Conservation (phyloP, 1,139 yeast genomes). For the Meyerozyma smithsonii region DNA sequence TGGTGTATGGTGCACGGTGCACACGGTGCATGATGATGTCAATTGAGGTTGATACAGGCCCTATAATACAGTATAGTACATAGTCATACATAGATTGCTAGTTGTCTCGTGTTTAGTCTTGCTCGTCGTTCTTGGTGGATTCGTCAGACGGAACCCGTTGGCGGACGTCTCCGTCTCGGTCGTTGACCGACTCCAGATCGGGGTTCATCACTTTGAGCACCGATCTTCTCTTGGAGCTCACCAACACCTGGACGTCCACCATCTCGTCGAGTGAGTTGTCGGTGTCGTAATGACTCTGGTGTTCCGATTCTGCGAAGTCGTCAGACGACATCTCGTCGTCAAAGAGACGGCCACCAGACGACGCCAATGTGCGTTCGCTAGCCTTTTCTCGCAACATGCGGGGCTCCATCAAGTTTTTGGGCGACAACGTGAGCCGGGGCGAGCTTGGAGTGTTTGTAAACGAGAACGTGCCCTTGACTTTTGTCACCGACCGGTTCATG, state of each 20-base stretch:
- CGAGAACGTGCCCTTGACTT: constrained; percentile 20
- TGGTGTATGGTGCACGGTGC: not conserved
- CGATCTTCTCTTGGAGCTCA: constrained; percentile 64
- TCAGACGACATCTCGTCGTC: constrained; percentile 5
- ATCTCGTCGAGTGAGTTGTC: constrained; percentile 36
- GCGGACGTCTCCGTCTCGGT: not conserved
- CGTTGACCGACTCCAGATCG: not conserved
- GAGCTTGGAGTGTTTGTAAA: constrained; percentile 14
- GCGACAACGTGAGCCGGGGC: constrained; percentile 7
- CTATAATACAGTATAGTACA: not conserved
- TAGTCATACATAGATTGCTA: not conserved
- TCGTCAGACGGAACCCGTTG: constrained; percentile 3
- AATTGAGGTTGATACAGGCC: no score
- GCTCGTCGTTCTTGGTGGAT: not conserved
- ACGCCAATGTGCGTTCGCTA: not conserved
- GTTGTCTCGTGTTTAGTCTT: not conserved
- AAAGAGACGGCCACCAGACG: not conserved
- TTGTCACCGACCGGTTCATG: constrained; percentile 21
- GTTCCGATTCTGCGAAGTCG: constrained; percentile 9
- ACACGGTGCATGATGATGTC: no score
- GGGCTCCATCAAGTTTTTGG: not conserved
- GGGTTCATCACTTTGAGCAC: constrained; percentile 54
- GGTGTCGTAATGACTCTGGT: constrained; percentile 25
- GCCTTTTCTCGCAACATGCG: not conserved
- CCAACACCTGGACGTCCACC: constrained; percentile 70